Base-by-base conservation (phyloP, 1,139 yeast species). In the Saccharomyces hybrid region DNA sequence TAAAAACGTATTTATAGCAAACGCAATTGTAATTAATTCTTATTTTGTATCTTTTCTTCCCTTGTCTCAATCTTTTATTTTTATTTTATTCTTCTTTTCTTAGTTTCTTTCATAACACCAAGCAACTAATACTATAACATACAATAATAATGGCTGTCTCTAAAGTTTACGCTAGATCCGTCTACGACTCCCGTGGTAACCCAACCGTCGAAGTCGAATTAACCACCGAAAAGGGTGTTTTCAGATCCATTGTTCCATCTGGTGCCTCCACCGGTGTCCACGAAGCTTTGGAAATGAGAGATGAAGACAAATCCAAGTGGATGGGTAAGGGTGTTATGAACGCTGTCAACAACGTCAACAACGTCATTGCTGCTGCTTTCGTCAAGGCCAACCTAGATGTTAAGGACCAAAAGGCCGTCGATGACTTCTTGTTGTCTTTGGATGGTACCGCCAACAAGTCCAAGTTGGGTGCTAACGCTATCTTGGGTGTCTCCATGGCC, bases 121-220 rank as follows among this genome's bases (percentile, higher is more conserved):
- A 61, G 61, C 53, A 59, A 57, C 54, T 51, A 48, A 53, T 55
- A 56, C 53, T 60, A 58, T 47, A 55, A 8, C 25, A 38, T 27
- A 50, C 49, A 55, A 47, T 48, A 55, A 60, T 49, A 69, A 79
- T 79, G 83, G 78, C 83, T 64, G 75, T 80, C 66, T 67, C 81
- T 60, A 88, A 89, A 78, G 78, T 88, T 68, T 83, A 79, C 76
- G 88, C 96, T 68, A 88, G 96, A 79, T 84, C 83, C 79, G 95
- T 90, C 76, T 90, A 90, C 84, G 97, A 90, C 79, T 89, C 96
- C 66, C 88, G 97, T 79, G 96, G 96, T 77, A 90, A 90, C 82
- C 97, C 97, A 76, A 90, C 96, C 64, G 96, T 90, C 67, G 96
- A 90, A 81, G 96, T 89, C 65, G 96, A 90, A 70, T 70, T 89